Conservation (phyloP, 2,329 filamentous ascomycete species). For the Fusarium sp. region DNA sequence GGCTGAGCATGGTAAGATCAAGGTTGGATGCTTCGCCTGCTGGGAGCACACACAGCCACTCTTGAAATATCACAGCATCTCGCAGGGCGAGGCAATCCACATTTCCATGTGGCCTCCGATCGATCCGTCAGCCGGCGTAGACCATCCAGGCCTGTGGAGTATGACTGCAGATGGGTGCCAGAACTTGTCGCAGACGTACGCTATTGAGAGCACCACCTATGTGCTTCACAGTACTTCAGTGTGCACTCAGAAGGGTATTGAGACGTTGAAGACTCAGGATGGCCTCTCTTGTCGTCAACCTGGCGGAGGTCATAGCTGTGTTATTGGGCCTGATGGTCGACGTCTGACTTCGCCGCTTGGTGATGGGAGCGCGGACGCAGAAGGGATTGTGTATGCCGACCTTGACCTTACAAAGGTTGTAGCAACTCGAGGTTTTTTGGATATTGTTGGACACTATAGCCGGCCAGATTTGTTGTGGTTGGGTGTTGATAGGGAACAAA, state of each 20-base stretch:
- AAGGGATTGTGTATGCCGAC: conserved; percentile 64
- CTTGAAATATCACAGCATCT: conserved; percentile 59
- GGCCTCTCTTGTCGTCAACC: conserved; percentile 44
- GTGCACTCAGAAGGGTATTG: conserved; percentile 55
- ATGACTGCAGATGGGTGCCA: conserved; percentile 53
- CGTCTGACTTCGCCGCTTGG: conserved; percentile 30
- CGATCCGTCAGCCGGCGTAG: conserved; percentile 32
- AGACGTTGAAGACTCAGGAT: conserved; percentile 56
- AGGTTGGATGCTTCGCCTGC: conserved; percentile 60
- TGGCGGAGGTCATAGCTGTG: conserved; percentile 38
- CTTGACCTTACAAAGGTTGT: conserved; percentile 58
- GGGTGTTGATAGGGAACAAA: conserved; percentile 36
- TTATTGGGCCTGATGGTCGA: conserved; percentile 40
- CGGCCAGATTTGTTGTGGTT: conserved; percentile 56
- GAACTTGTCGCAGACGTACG: conserved; percentile 64
- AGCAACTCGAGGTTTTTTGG: conserved; percentile 54
- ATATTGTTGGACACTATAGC: conserved; percentile 51
- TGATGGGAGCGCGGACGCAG: conserved; percentile 38
- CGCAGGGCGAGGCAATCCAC: conserved; percentile 60
- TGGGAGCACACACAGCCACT: conserved; percentile 65
- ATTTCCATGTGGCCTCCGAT: conserved; percentile 60
- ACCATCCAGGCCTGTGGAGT: conserved; percentile 44
- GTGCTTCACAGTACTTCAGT: conserved; percentile 56
- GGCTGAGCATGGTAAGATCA: conserved; percentile 39
- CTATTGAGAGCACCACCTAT: conserved; percentile 66